These are phyloP conservation scores for Setomelanomma holmii DNA, from an alignment of 2,329 filamentous ascomycete species.

Conservation along the genomic window DNA sequence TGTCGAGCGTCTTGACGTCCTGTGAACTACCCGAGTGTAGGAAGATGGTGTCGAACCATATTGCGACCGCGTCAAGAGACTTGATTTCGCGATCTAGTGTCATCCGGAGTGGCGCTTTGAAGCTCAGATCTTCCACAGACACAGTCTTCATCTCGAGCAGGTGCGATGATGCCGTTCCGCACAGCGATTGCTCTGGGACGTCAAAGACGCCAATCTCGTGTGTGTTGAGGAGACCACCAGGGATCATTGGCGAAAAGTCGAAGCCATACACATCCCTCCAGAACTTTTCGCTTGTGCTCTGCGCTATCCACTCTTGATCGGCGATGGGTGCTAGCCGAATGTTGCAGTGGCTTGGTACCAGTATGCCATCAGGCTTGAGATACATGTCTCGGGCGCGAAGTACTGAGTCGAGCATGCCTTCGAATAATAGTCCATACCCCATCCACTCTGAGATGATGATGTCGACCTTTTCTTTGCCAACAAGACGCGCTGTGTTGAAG, in stretches of 20 bases:
- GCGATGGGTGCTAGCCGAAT: constrained; percentile 82
- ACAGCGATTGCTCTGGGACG: constrained; percentile 35
- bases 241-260: constrained; percentile 89
- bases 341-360: constrained; percentile 85
- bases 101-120: constrained; percentile 72
- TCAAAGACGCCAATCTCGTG: constrained; percentile 43
- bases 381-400: constrained; percentile 88
- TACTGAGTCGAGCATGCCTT: constrained; percentile 94
- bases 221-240: constrained; percentile 78
- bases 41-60: constrained; percentile 97
- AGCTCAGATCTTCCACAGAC: constrained; percentile 74
- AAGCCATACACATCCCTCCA: constrained; percentile 96
- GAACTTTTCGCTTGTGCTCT: constrained; percentile 72
- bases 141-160: constrained; percentile 79
- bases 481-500: constrained; percentile 67
- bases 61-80: constrained; percentile 80
- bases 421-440: constrained; percentile 92
- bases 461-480: constrained; percentile 70
- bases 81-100: constrained; percentile 68
- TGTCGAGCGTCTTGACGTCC: constrained; percentile 54
- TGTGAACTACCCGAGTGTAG: constrained; percentile 59
- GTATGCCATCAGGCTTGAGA: constrained; percentile 77
- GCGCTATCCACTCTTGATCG: constrained; percentile 77
- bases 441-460: constrained; percentile 98
- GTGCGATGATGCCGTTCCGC: constrained; percentile 70